Percentiles rank a stretch among this genome's conserved stretches.
Conservation (phyloP, 116 monocot genomes). For the Iris pallida region DNA sequence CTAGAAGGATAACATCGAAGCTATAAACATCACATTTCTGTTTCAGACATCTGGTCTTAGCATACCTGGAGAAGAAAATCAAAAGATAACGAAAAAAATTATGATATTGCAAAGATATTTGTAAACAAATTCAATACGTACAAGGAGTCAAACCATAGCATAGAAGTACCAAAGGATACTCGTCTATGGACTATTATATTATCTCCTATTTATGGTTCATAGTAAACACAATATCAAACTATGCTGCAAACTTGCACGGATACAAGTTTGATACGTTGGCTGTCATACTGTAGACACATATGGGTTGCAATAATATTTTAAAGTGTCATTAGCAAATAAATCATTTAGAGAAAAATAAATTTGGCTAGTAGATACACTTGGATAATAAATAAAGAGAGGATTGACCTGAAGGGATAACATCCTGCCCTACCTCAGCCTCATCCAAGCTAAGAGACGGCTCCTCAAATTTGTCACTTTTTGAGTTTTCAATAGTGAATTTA, state of each 20-base stretch:
- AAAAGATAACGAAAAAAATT: neutral
- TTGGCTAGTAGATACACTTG: neutral
- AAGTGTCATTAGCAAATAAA: too few species aligned
- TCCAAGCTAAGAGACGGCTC: slow-evolving; percentile 63
- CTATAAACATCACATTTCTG: slow-evolving; percentile 82
- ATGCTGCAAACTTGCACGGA: neutral
- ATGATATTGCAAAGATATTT: neutral
- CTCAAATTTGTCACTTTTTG: slow-evolving; percentile 64
- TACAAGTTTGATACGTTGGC: neutral
- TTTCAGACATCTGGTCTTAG: slow-evolving; percentile 89
- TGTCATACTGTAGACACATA: too few species aligned
- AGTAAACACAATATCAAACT: neutral
- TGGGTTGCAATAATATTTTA: too few species aligned
- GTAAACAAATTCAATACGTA: neutral
- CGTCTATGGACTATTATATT: too few species aligned
- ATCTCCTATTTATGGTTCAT: too few species aligned
- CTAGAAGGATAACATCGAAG: slow-evolving; percentile 40
- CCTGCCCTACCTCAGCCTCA: slow-evolving; percentile 43
- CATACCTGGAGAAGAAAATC: slow-evolving; percentile 47
- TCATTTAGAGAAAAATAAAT: slow-evolving; percentile 2
- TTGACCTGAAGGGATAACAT: slow-evolving; percentile 52
- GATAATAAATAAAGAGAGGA: slow-evolving; percentile 9
- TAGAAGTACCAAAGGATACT: neutral
- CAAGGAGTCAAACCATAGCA: neutral
- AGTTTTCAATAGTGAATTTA: slow-evolving; percentile 86